Conservation (phyloP, 75 land plant genomes). For the Picea sitchensis region DNA sequence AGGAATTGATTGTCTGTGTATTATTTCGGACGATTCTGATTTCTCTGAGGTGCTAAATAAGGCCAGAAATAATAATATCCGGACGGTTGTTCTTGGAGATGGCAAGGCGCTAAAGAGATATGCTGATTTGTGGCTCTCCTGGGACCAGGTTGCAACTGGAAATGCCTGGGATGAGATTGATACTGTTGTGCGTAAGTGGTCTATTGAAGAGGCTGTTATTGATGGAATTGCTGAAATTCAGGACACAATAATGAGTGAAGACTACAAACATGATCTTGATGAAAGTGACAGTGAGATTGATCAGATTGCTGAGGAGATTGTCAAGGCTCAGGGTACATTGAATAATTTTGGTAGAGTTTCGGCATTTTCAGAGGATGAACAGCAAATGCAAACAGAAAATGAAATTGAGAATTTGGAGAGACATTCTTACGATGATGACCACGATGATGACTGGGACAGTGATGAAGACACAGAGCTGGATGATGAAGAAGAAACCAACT, state of each 20-base stretch:
- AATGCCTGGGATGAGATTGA: conserved; percentile 29
- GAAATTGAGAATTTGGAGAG: conserved; percentile 9
- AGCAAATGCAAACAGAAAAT: conserved; percentile 8
- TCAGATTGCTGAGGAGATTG: conserved; percentile 33
- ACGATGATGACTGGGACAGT: conserved; percentile 13
- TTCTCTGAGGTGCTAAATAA: conserved; percentile 57
- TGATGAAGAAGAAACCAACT: conserved; percentile 2
- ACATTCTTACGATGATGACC: conserved; percentile 8
- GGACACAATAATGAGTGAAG: conserved; percentile 13
- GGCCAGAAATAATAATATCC: conserved; percentile 46
- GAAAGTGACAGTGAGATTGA: conserved; percentile 33
- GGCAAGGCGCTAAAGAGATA: conserved; percentile 39
- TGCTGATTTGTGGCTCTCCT: conserved; percentile 75
- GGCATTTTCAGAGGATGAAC: conserved; percentile 57
- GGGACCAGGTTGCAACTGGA: conserved; percentile 65
- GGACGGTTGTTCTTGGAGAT: conserved; percentile 86
- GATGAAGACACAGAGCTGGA: conserved; percentile 18
- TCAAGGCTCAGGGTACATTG: conserved; percentile 14
- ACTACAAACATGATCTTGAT: conserved; percentile 11
- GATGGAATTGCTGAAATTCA: conserved; percentile 16
- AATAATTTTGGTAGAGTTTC: conserved; percentile 21
- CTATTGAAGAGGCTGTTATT: conserved; percentile 8
- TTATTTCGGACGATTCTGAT: conserved; percentile 89
- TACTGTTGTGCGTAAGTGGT: conserved; percentile 11
- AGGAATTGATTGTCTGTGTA: conserved; percentile 72